Percentiles rank a stretch among this genome's conserved stretches.
These are phyloP conservation scores for Anisogramma anomala DNA, from an alignment of 2,329 filamentous ascomycete genomes.

Conservation along the genomic window DNA sequence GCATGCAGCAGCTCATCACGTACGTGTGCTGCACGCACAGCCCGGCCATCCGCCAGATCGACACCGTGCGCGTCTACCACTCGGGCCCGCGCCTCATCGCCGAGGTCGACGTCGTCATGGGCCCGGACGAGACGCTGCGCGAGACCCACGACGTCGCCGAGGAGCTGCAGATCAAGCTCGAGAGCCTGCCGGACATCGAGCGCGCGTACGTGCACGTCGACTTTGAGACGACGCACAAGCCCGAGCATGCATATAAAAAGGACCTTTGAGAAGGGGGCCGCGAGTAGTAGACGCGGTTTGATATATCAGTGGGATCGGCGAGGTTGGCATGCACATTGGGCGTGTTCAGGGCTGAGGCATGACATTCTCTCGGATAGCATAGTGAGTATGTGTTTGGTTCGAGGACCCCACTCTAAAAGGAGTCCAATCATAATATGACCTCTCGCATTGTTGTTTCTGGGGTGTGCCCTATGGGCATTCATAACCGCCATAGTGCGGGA, in stretches of 20 bases:
- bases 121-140: slow-evolving; percentile 56
- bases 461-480: too few relatives aligned
- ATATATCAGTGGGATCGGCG: too few relatives aligned
- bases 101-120: slow-evolving; percentile 95
- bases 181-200: slow-evolving; percentile 84
- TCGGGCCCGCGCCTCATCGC: slow-evolving; percentile 80
- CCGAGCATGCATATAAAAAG: slow-evolving; percentile 62
- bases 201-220: slow-evolving; percentile 94
- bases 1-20: slow-evolving; percentile 85
- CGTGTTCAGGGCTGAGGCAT: too few relatives aligned
- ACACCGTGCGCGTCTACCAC: slow-evolving; percentile 91
- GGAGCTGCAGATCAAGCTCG: slow-evolving; percentile 84
- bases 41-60: slow-evolving; percentile 68
- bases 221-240: slow-evolving; percentile 91
- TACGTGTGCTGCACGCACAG: slow-evolving; percentile 95
- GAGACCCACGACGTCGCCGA: slow-evolving; percentile 90
- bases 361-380: too few relatives aligned
- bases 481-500: too few relatives aligned
- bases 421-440: too few relatives aligned
- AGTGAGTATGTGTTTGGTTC: too few relatives aligned
- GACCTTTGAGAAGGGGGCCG: slow-evolving; percentile 32
- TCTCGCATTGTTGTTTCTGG: too few relatives aligned
- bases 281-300: not conserved
- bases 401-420: too few relatives aligned
- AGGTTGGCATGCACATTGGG: too few relatives aligned